A percentile compares a stretch with the other conserved stretches of the same genome.
Evolutionary conservation across 2,329 filamentous ascomycete genomes (phyloP).

Genomic region (Pseudogymnoascus sp.): DNA sequence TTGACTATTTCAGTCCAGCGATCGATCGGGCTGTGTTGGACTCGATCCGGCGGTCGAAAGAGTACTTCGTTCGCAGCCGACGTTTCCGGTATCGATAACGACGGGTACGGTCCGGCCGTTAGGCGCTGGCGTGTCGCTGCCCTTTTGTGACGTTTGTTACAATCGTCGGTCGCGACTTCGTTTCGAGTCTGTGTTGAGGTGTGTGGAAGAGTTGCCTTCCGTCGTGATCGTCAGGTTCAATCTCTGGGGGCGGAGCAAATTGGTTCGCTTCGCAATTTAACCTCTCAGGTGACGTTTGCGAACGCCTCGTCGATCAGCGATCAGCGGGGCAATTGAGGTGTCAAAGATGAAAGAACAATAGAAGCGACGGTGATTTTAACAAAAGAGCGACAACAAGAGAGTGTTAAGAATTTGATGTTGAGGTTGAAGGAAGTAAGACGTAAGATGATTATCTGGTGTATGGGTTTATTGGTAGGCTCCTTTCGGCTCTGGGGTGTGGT

Average conservation of each 20-base stretch:
- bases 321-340: neutral
- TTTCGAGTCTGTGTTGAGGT: neutral
- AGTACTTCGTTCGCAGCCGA: slow-evolving; percentile 5
- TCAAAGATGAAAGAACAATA: neutral
- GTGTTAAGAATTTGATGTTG: neutral
- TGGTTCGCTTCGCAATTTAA: slow-evolving; percentile 1
- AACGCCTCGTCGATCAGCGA: neutral
- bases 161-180: neutral
- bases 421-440: neutral
- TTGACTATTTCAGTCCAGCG: neutral
- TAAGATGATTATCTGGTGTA: neutral
- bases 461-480: neutral
- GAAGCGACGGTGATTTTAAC: neutral
- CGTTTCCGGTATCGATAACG: slow-evolving; percentile 5
- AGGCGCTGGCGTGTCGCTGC: slow-evolving; percentile 6
- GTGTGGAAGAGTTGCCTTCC: neutral
- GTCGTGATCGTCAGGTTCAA: slow-evolving; percentile 4
- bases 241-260: neutral
- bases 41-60: neutral
- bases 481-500: neutral
- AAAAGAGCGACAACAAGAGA: slow-evolving; percentile 2
- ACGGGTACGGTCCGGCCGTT: slow-evolving; percentile 6
- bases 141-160: neutral
- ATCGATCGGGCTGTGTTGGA: neutral
- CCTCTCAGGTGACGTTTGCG: slow-evolving; percentile 3